These are phyloP conservation scores for Crucibulum laeve DNA, from an alignment of 768 basidiomycete genomes.

Conservation along the genomic window DNA sequence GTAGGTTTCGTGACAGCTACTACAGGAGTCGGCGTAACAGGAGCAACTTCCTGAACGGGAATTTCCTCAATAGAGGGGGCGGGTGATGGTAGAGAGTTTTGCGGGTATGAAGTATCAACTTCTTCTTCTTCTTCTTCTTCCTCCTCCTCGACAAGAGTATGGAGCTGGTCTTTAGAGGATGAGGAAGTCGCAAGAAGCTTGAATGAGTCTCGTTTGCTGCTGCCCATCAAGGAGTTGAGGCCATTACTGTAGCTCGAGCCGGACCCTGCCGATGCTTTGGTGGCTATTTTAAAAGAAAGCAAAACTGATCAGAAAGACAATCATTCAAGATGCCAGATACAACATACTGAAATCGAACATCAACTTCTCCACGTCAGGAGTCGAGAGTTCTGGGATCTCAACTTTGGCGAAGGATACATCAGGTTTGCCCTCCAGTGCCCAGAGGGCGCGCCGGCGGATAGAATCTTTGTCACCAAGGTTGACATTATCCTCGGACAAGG, in stretches of 20 bases:
- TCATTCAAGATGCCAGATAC: slow-evolving; percentile 10
- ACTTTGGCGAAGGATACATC: slow-evolving; percentile 69
- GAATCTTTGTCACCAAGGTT: slow-evolving; percentile 73
- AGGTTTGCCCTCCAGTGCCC: slow-evolving; percentile 83
- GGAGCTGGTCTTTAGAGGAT: slow-evolving; percentile 70
- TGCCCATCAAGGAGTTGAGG: slow-evolving; percentile 28
- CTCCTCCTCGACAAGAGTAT: slow-evolving; percentile 80
- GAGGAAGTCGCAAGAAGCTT: slow-evolving; percentile 60
- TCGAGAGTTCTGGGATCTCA: slow-evolving; percentile 76
- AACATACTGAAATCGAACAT: slow-evolving; percentile 66
- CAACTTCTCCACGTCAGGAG: slow-evolving; percentile 50
- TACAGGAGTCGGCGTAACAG: slow-evolving; percentile 25
- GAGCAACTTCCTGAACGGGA: slow-evolving; percentile 8
- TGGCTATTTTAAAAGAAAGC: slow-evolving; percentile 32
- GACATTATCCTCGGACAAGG: slow-evolving; percentile 61
- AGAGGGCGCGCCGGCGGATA: slow-evolving; percentile 76
- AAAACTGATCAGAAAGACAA: slow-evolving; percentile 7
- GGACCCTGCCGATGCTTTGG: slow-evolving; percentile 52
- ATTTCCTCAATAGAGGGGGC: slow-evolving; percentile 19
- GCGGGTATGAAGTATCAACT: slow-evolving; percentile 16
- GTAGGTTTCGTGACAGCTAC: slow-evolving; percentile 29
- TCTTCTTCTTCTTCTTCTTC: slow-evolving; percentile 78
- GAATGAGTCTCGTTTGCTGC: slow-evolving; percentile 76
- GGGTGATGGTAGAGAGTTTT: slow-evolving; percentile 17
- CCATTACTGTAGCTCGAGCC: slow-evolving; percentile 35